Evolutionary conservation across 148 eudicot genomes (phyloP).

Genomic region (Fallopia convolvulus): DNA sequence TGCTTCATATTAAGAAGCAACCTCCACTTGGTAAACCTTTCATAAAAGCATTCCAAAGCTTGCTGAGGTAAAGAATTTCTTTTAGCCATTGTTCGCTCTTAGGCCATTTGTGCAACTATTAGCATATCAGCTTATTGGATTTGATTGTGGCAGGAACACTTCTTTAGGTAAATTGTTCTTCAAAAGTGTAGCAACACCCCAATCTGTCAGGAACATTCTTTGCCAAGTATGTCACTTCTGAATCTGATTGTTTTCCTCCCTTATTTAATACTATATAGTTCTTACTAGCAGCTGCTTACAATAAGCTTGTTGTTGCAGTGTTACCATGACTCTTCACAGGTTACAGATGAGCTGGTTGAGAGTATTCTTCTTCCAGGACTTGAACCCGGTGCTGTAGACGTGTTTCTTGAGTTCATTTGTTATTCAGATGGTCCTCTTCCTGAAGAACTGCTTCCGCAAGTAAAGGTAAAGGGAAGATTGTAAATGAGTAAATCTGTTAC

Average conservation of each 20-base stretch:
- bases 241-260: neutral
- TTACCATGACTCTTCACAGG: slow-evolving; percentile 85
- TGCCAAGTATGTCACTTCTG: slow-evolving; percentile 50
- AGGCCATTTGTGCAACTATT: neutral
- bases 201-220: slow-evolving; percentile 76
- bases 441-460: slow-evolving; percentile 87
- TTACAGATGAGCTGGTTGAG: slow-evolving; percentile 86
- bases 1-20: slow-evolving; percentile 88
- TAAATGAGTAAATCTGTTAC: neutral
- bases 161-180: slow-evolving; percentile 69
- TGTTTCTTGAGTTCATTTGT: slow-evolving; percentile 95
- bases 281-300: neutral
- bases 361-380: slow-evolving; percentile 88
- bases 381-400: slow-evolving; percentile 92
- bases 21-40: slow-evolving; percentile 74
- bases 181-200: slow-evolving; percentile 64
- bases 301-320: slow-evolving; percentile 41
- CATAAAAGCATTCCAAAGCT: slow-evolving; percentile 66
- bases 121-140: neutral
- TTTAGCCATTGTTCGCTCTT: neutral
- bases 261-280: neutral
- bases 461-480: slow-evolving; percentile 43
- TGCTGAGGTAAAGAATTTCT: slow-evolving; percentile 54
- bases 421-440: slow-evolving; percentile 97
- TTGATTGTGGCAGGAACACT: slow-evolving; percentile 58